A percentile compares a stretch with the other conserved stretches of the same genome.
phyloP scores from a whole-genome alignment of 305 asterid genomes.

The Plantago coronopus region DNA sequence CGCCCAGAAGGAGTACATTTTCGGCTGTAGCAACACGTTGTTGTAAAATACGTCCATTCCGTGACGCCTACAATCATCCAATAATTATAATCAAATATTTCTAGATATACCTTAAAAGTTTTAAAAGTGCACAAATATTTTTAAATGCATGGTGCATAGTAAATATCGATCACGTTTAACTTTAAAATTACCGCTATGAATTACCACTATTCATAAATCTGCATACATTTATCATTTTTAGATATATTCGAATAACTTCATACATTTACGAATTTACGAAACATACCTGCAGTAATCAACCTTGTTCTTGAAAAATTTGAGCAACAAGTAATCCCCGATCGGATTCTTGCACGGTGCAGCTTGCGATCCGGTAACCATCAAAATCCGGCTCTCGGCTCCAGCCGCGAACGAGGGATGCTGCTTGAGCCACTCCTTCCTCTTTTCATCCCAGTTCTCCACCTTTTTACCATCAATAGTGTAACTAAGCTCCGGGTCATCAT shows the following conservation, averaged over 20 bases:
- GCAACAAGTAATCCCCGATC: slow-evolving; percentile 73
- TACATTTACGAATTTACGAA: no score
- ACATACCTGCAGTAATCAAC: slow-evolving; percentile 56
- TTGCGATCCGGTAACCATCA: slow-evolving; percentile 87
- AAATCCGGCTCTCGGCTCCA: slow-evolving; percentile 44
- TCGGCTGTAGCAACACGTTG: slow-evolving; percentile 61
- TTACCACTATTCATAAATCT: no score
- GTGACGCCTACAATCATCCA: slow-evolving; percentile 44
- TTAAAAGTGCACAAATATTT: no score
- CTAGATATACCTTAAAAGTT: no score
- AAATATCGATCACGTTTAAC: no score
- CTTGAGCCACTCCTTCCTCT: slow-evolving; percentile 60
- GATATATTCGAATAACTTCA: no score
- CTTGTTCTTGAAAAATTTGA: slow-evolving; percentile 79
- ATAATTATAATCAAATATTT: no score
- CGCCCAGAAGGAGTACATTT: slow-evolving; percentile 95
- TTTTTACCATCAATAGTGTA: slow-evolving; percentile 62
- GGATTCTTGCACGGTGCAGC: slow-evolving; percentile 78
- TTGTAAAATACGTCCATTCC: slow-evolving; percentile 85
- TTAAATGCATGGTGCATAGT: no score
- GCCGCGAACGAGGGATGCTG: slow-evolving; percentile 62
- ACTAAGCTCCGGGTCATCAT: slow-evolving; percentile 67
- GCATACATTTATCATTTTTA: no score
- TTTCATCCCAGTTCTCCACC: slow-evolving; percentile 69
- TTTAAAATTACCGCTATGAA: no score